Evolutionary conservation across 768 basidiomycete species (phyloP), one percentile per base, ranked within the genome.

Genomic region (Phaeolepiota aurea): DNA sequence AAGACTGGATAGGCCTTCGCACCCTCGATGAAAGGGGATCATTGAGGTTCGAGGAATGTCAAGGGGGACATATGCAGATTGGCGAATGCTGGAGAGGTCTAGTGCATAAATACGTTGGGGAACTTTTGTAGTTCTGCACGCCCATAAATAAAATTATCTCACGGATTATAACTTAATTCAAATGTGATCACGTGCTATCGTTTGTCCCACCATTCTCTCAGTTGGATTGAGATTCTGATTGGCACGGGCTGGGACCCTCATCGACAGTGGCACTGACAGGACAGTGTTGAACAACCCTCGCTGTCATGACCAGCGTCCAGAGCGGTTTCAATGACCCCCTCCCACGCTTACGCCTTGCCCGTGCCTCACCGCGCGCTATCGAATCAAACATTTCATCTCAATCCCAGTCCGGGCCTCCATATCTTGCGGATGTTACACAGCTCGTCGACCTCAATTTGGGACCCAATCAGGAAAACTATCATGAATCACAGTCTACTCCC

Each of bases 1-100:
- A 87, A 48, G 82, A 92, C 54, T 87, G 84, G 83, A 84, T 91
- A 39, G 89, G 89, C 3, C 58, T 92, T 40, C 73, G 77, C 20
- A 53, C 63, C 43, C 65, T 92, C 47, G 86, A 92, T 54, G 71
- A 87, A 49, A 63, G 68, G 15, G 82, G 76, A 3, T 68, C 62
- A 3, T 67, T 92, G 12, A 50, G 69, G 10, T 63, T 88, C 20
- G 68, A 66, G 40, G 68, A 69, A 14, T 92, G 89, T 53, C 68
- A 77, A 18, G 82, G 83, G 16, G 70, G 69, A 51, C 89, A 92
- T 51, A 90, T 91, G 88, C 68, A 79, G 35, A 56, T 91, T 32
- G 54, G 62, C 1, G 67, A 63, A 10, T 85, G 82, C 51, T 85
- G 80, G 79, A 64, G 77, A 56, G 54, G 53, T 14, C 44, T 85